Conservation (phyloP, 73 alveolate genomes). For the Uronychia binucleata region DNA sequence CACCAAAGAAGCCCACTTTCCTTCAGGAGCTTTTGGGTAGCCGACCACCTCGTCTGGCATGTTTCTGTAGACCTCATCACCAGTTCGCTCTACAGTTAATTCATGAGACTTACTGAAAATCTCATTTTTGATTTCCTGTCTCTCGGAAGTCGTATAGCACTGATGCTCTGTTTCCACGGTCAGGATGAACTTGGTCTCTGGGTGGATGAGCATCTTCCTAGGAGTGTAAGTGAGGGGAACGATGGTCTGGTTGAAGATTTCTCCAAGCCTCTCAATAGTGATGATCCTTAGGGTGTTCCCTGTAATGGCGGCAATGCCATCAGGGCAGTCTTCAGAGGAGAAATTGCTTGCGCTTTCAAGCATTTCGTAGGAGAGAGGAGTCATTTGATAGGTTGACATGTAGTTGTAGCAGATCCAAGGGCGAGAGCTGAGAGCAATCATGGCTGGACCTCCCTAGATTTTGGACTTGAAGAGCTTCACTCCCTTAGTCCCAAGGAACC, state of each 20-base stretch:
- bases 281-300: conserved; percentile 83
- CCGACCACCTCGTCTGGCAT: conserved; percentile 39
- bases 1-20: conserved; percentile 93
- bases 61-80: conserved; percentile 33
- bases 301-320: conserved; percentile 87
- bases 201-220: conserved; percentile 84
- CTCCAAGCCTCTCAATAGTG: conserved; percentile 87
- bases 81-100: no score
- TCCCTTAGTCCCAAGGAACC: conserved; percentile 88
- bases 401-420: conserved; percentile 94
- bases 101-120: conserved; percentile 28
- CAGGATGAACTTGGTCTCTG: conserved; percentile 77
- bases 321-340: conserved; percentile 68
- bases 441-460: conserved; percentile 71
- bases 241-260: conserved; percentile 78
- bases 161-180: conserved; percentile 91
- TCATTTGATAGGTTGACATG: conserved; percentile 71
- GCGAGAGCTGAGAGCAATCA: conserved; percentile 92
- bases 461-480: conserved; percentile 71
- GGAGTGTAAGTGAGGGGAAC: conserved; percentile 92
- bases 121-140: conserved; percentile 38
- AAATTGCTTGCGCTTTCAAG: conserved; percentile 84
- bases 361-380: conserved; percentile 84
- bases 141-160: conserved; percentile 51
- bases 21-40: conserved; percentile 73